phyloP scores from a whole-genome alignment of 2,329 filamentous ascomycete genomes.

The Colletotrichum lupini region DNA sequence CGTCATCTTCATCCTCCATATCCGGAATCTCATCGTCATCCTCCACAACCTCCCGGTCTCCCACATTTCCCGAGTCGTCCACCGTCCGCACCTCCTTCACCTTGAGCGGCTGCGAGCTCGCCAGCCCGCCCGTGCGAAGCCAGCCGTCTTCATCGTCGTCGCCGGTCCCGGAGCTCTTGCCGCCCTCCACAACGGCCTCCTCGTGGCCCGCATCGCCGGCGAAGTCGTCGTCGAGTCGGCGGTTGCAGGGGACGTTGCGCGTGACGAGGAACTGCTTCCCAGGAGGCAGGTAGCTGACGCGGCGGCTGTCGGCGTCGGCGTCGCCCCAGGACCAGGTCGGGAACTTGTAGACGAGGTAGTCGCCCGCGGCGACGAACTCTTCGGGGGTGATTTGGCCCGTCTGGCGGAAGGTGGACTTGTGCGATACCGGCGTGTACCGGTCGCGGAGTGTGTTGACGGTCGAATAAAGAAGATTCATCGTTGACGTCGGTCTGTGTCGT shows the following conservation, averaged over 20 bases:
- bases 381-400: constrained; percentile 97
- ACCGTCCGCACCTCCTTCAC: constrained; percentile 86
- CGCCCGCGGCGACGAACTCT: constrained; percentile 94
- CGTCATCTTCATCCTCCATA: constrained; percentile 98
- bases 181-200: constrained; percentile 80
- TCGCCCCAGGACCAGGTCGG: constrained; percentile 98
- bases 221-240: constrained; percentile 92
- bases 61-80: constrained; percentile 88
- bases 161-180: constrained; percentile 53
- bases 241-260: constrained; percentile 92
- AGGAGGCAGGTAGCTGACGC: constrained; percentile 82
- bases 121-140: constrained; percentile 86
- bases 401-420: constrained; percentile 92
- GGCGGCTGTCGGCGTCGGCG: constrained; percentile 82
- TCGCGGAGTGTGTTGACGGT: constrained; percentile 93
- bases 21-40: constrained; percentile 93
- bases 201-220: constrained; percentile 88
- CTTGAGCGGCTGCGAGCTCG: constrained; percentile 79
- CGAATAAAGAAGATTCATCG: constrained; percentile 92
- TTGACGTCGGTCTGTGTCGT: constrained; percentile 34
- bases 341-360: constrained; percentile 99
- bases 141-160: constrained; percentile 86
- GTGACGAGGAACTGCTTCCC: constrained; percentile 97
- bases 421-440: constrained; percentile 86
- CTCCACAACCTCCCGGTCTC: constrained; percentile 75